A percentile compares a stretch with the other conserved stretches of the same genome.
Evolutionary conservation across 2,329 filamentous ascomycete genomes (phyloP).

Genomic region (Clonostachys rosea): DNA sequence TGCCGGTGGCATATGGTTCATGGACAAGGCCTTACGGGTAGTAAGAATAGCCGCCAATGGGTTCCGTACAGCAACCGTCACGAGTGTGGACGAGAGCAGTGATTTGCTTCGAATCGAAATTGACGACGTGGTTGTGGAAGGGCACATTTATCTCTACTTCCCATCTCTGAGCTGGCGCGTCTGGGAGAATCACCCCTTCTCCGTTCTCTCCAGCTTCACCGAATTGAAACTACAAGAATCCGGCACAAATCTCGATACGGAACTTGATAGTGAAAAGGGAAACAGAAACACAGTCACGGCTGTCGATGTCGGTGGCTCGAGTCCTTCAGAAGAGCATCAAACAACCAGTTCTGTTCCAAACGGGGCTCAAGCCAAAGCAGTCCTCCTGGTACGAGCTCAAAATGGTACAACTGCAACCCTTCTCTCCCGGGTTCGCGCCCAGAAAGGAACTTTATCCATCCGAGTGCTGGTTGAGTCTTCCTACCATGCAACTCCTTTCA

Average conservation of each 20-base stretch:
- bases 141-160: slow-evolving; percentile 26
- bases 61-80: slow-evolving; percentile 12
- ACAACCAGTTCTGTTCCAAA: background rate
- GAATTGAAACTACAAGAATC: background rate
- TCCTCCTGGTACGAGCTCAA: slow-evolving; percentile 11
- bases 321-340: background rate
- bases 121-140: slow-evolving; percentile 10
- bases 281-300: background rate
- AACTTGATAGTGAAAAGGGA: background rate
- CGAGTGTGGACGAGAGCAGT: slow-evolving; percentile 9
- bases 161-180: slow-evolving; percentile 24
- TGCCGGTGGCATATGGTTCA: slow-evolving; percentile 20
- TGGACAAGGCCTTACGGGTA: slow-evolving; percentile 18
- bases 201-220: slow-evolving; percentile 9
- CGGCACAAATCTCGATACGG: background rate
- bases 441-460: slow-evolving; percentile 1
- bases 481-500: slow-evolving; percentile 8
- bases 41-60: slow-evolving; percentile 14
- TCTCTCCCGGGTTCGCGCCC: background rate
- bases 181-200: slow-evolving; percentile 31
- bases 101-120: slow-evolving; percentile 24
- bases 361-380: background rate
- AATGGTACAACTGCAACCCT: slow-evolving; percentile 8
- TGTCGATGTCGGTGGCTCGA: background rate
- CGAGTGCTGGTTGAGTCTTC: slow-evolving; percentile 12